phyloP scores from a whole-genome alignment of 73 alveolate species.

The Blepharisma stoltei region DNA sequence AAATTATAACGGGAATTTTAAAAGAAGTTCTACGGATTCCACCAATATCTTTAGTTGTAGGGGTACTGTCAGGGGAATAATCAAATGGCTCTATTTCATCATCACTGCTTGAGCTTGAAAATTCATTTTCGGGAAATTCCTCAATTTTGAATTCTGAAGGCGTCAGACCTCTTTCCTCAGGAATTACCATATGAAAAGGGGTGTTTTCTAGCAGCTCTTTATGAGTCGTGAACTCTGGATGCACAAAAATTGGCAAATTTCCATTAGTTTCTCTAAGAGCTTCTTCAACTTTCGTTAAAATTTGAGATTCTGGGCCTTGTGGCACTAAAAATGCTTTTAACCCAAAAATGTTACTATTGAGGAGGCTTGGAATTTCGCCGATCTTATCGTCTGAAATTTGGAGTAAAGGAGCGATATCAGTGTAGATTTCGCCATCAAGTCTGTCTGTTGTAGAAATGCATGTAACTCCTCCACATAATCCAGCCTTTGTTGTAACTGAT shows the following conservation, averaged over 20 bases:
- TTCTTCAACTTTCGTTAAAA: background rate
- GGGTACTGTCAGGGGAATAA: too few species aligned
- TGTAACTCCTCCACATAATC: slow-evolving; percentile 13
- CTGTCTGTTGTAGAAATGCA: background rate
- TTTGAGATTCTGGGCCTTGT: slow-evolving; percentile 25
- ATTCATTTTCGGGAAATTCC: too few species aligned
- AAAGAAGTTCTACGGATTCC: too few species aligned
- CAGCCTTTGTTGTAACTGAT: background rate
- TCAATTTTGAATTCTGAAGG: too few species aligned
- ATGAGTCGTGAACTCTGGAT: slow-evolving; percentile 17
- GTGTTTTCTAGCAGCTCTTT: background rate
- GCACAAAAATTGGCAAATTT: background rate
- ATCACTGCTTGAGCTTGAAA: too few species aligned
- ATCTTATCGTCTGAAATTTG: background rate
- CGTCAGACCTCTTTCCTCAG: background rate
- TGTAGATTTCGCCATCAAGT: background rate
- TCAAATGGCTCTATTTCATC: too few species aligned
- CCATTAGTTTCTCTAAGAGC: background rate
- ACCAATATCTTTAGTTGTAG: too few species aligned
- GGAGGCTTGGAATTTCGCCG: background rate
- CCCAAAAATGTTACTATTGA: background rate
- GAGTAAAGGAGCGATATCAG: background rate
- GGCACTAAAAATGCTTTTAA: slow-evolving; percentile 17
- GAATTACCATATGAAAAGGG: background rate
- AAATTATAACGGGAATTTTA: too few species aligned